Percentiles rank a stretch among this genome's conserved stretches.
These are phyloP conservation scores for Solanum verrucosum DNA, from an alignment of 257 asterid genomes.

Conservation along the genomic window DNA sequence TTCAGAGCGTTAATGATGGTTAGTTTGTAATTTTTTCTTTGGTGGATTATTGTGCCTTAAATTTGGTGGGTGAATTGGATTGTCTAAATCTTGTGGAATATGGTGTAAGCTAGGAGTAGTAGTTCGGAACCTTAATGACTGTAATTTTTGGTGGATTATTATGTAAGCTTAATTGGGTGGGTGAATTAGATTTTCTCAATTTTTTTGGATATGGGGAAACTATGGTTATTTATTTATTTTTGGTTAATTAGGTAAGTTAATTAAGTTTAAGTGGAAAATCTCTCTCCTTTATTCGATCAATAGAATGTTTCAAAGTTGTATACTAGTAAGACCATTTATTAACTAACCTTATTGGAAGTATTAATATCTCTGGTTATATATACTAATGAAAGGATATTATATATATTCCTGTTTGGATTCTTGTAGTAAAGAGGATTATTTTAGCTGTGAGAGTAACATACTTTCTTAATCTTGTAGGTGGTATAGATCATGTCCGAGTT, in stretches of 20 bases:
- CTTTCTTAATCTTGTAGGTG: slow-evolving; percentile 37
- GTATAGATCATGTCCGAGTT: slow-evolving; percentile 93
- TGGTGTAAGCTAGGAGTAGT: not conserved
- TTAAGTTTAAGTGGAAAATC: not conserved
- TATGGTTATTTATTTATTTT: not conserved
- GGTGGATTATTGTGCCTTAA: not conserved
- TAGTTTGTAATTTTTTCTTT: not conserved
- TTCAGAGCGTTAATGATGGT: not conserved
- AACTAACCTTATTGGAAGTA: not conserved
- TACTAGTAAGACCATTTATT: not conserved
- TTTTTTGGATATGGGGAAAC: not conserved
- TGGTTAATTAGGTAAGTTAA: not conserved
- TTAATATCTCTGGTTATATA: not conserved
- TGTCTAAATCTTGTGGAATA: not conserved
- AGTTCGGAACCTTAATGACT: not conserved
- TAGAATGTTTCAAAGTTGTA: not conserved
- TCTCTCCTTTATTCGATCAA: not conserved
- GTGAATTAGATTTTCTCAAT: not conserved
- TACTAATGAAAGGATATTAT: not conserved
- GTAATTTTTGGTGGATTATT: not conserved
- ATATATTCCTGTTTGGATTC: not conserved
- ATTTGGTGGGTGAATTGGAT: not conserved
- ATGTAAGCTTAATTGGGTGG: not conserved
- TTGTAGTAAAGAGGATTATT: not conserved
- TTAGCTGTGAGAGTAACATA: not conserved